These are phyloP conservation scores for Smittium mucronatum DNA, from an alignment of 371 early-diverging fungal genomes.

Conservation along the genomic window DNA sequence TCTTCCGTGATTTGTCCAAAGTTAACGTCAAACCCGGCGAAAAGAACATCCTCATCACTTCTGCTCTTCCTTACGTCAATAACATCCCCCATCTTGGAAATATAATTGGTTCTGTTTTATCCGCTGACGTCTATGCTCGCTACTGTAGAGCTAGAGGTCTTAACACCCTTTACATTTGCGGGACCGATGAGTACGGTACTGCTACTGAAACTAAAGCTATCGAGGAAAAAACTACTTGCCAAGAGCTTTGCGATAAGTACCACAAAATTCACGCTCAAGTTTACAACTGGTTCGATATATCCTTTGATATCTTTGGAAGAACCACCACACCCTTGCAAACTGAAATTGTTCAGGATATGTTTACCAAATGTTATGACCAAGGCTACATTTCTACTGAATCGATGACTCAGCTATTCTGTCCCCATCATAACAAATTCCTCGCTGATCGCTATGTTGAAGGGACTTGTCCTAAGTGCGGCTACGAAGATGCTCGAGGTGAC, in stretches of 20 bases:
- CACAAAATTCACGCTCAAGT: slow-evolving; percentile 73
- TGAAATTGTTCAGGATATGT: slow-evolving; percentile 88
- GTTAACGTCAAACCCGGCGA: slow-evolving; percentile 48
- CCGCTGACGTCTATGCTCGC: slow-evolving; percentile 96
- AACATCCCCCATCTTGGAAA: slow-evolving; percentile 99
- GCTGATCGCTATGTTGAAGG: slow-evolving; percentile 99
- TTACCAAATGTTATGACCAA: slow-evolving; percentile 61
- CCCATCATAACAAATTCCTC: slow-evolving; percentile 79
- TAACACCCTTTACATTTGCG: slow-evolving; percentile 91
- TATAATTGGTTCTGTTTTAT: slow-evolving; percentile 95
- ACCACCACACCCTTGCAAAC: slow-evolving; percentile 89
- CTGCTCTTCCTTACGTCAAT: slow-evolving; percentile 99
- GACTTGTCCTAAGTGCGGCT: slow-evolving; percentile 82
- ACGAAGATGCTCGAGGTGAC: slow-evolving; percentile 96
- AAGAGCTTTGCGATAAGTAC: slow-evolving; percentile 96
- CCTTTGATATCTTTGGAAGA: slow-evolving; percentile 96
- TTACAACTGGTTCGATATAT: slow-evolving; percentile 94
- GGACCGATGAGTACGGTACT: slow-evolving; percentile 99
- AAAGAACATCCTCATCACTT: slow-evolving; percentile 90
- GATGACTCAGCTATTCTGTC: slow-evolving; percentile 90
- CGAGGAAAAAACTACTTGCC: slow-evolving; percentile 78
- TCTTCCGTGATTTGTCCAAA: slow-evolving; percentile 15
- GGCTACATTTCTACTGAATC: slow-evolving; percentile 61
- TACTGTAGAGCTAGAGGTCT: slow-evolving; percentile 85
- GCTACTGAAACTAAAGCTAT: slow-evolving; percentile 99